phyloP scores from a whole-genome alignment of 1,284 basidiomycete genomes.

The Pyrrhoderma noxium region DNA sequence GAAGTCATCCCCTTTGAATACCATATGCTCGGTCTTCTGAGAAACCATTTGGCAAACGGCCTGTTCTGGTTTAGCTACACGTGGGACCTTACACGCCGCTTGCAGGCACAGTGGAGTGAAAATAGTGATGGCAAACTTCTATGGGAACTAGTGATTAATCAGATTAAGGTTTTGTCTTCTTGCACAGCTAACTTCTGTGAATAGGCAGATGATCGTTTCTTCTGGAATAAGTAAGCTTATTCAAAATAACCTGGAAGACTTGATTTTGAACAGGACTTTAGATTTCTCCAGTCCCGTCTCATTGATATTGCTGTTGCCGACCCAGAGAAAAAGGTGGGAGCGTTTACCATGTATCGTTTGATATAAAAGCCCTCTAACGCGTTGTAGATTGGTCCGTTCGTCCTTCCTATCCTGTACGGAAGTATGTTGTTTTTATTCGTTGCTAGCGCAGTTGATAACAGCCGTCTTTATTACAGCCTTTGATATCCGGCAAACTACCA shows the following conservation, averaged over 20 bases:
- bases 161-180: slow-evolving; percentile 16
- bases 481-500: slow-evolving; percentile 71
- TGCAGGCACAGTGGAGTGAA: slow-evolving; percentile 77
- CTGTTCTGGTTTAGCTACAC: slow-evolving; percentile 88
- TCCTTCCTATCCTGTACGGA: slow-evolving; percentile 88
- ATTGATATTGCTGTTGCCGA: slow-evolving; percentile 53
- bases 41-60: slow-evolving; percentile 76
- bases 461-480: slow-evolving; percentile 54
- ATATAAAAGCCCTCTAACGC: slow-evolving; percentile 12
- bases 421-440: slow-evolving; percentile 43
- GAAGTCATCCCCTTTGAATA: slow-evolving; percentile 82
- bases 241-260: slow-evolving; percentile 17
- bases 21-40: slow-evolving; percentile 80
- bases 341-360: neutral
- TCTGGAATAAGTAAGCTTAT: slow-evolving; percentile 94
- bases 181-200: slow-evolving; percentile 18
- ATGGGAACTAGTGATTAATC: slow-evolving; percentile 61
- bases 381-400: slow-evolving; percentile 72
- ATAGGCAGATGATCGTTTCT: slow-evolving; percentile 92
- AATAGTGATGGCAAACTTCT: slow-evolving; percentile 48
- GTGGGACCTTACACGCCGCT: slow-evolving; percentile 83
- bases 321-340: slow-evolving; percentile 53
- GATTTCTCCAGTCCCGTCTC: slow-evolving; percentile 65
- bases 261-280: slow-evolving; percentile 24
- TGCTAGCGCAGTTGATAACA: neutral